Evolutionary conservation across 2,329 filamentous ascomycete genomes (phyloP).

Genomic region (Penicillium sp.): DNA sequence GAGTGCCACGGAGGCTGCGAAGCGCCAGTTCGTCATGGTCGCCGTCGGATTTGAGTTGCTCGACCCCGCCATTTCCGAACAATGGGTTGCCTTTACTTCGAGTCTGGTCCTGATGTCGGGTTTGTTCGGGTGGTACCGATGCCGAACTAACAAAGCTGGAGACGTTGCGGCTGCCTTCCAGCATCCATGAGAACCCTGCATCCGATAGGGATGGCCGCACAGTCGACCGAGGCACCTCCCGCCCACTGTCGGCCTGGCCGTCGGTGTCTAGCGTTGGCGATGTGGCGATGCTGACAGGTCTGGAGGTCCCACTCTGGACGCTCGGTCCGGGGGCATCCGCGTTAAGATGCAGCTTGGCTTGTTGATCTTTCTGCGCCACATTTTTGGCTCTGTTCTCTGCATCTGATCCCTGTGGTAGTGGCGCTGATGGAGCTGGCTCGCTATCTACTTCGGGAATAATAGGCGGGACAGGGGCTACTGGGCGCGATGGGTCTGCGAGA

Average conservation of each 20-base stretch:
- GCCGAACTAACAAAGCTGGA: constrained; percentile 48
- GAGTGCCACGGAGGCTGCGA: constrained; percentile 36
- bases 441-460: constrained; percentile 4
- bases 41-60: constrained; percentile 24
- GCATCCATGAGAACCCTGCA: constrained; percentile 52
- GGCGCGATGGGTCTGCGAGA: constrained; percentile 41
- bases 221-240: constrained; percentile 24
- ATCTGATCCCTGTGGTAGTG: not conserved
- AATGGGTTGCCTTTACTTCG: constrained; percentile 33
- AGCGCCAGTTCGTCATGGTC: constrained; percentile 43
- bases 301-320: constrained; percentile 10
- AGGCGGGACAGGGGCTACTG: constrained; percentile 19
- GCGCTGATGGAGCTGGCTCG: constrained; percentile 4
- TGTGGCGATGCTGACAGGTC: constrained; percentile 9
- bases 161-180: constrained; percentile 45
- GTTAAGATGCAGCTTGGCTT: constrained; percentile 4
- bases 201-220: constrained; percentile 45
- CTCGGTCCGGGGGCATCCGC: constrained; percentile 11
- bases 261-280: constrained; percentile 5
- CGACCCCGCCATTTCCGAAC: constrained; percentile 35
- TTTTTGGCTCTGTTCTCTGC: not conserved
- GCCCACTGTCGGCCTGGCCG: constrained; percentile 14
- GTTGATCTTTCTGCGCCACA: constrained; percentile 8
- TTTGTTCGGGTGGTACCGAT: constrained; percentile 46
- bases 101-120: constrained; percentile 33